Conservation (phyloP, 805 yeast species). For the Zygosaccharomyces pseudorouxii region DNA sequence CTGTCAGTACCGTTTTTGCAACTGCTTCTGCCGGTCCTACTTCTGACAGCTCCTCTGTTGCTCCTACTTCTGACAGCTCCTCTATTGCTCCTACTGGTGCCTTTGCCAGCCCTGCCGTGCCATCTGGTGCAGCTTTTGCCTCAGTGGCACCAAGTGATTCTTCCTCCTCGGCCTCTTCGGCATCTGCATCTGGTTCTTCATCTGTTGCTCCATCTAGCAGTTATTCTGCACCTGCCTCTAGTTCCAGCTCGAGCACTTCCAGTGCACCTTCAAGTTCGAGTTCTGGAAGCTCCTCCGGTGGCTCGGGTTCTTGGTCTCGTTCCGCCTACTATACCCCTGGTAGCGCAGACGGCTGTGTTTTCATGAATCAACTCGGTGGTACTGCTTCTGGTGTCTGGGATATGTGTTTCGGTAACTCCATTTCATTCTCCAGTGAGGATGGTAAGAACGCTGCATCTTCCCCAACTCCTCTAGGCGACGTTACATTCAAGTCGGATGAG, state of each 20-base stretch:
- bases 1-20: slow-evolving; percentile 17
- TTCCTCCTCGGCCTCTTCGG: slow-evolving; percentile 7
- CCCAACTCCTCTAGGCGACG: slow-evolving; percentile 64
- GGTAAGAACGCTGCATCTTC: slow-evolving; percentile 69
- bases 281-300: slow-evolving; percentile 37
- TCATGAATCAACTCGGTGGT: slow-evolving; percentile 88
- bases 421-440: slow-evolving; percentile 76
- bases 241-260: slow-evolving; percentile 32
- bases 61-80: slow-evolving; percentile 15
- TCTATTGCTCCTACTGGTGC: slow-evolving; percentile 18
- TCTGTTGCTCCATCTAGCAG: slow-evolving; percentile 20
- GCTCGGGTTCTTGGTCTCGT: slow-evolving; percentile 66
- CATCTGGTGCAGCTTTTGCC: background rate
- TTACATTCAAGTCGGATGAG: slow-evolving; percentile 61
- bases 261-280: slow-evolving; percentile 35
- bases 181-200: slow-evolving; percentile 25
- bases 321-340: slow-evolving; percentile 72
- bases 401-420: slow-evolving; percentile 81
- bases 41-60: slow-evolving; percentile 21
- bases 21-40: slow-evolving; percentile 29
- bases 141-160: background rate
- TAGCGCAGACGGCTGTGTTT: slow-evolving; percentile 62
- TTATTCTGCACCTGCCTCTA: slow-evolving; percentile 19
- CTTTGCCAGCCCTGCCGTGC: background rate
- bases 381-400: slow-evolving; percentile 87